Base-by-base conservation (phyloP, 2,329 filamentous ascomycete species). In the Xylaria sp. region DNA sequence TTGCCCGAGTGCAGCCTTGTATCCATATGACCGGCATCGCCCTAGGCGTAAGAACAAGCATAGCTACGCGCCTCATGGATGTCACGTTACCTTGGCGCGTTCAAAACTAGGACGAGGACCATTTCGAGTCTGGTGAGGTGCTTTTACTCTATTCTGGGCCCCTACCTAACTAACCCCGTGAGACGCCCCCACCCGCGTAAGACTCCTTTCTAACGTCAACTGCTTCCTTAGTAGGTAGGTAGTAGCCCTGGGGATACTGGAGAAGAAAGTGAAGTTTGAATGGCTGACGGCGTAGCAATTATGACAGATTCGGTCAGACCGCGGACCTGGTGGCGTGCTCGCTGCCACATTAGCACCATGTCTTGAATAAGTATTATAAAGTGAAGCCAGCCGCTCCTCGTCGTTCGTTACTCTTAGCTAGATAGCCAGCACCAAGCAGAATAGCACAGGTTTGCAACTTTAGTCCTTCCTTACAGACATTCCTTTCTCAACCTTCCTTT, bases 51-150 rank as follows among this genome's bases (percentile, higher is more conserved):
- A 8, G 58, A 32, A 6, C n/a, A 47, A 8, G 9, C 18, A 4
- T 37, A 3, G 47, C n/a, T 42, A 21, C 25, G 16, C 13, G 25
- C 23, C 53, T 47, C 25, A 47, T 25, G 12, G 3, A 67, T 67
- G 59, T 63, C 51, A 67, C 65, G 59, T 67, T 67, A 66, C 58
- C 42, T 62, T 8, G 40, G 35, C 16, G 13, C 40, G 40, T 44
- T 54, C 13, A 48, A 42, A 6, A 21, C 23, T 65, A n/a, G 51
- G 4, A 18, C n/a, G 16, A 54, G 29, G 16, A 54, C 27, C 5
- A n/a, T 9, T 54, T 21, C 18, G 42, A n/a, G 58, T 29, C 37
- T 32, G 27, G 32, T 9, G 23, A 16, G 5, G 40, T 13, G 5
- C 35, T 3, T 25, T 10, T 21, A 29, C 37, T 44, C 35, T 44